Base-by-base conservation (phyloP, 2,329 filamentous ascomycete genomes). In the Daldinia eschscholtzii region DNA sequence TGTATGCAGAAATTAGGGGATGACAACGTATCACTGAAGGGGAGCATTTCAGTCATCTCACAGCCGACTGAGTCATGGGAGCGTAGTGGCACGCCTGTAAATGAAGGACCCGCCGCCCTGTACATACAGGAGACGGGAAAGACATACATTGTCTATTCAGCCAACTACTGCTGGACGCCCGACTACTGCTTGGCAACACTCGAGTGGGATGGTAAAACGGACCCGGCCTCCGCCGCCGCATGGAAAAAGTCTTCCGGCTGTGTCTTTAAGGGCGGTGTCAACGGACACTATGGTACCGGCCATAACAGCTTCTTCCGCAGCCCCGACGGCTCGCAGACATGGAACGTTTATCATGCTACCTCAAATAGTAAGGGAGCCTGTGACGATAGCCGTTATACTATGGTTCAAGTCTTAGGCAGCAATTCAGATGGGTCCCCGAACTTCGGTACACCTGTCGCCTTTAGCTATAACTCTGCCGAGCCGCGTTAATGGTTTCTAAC, bases 231-330 rank as follows among this genome's bases (percentile, higher is more conserved):
- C 15, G 71, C 78, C 0, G 74, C 74, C 0, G 84, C 82, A 10
- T 89, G 86, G 87, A 81, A 76, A 3, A 89, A 88, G 80, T 82
- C 79, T 2, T 73, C 76, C 15, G 85, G 85, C 0, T 86, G 84
- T 7, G 79, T 86, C 2, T 82, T 89, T 41, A 83, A 80, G 20
- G 83, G 81, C 50, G 61, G 65, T 28, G 85, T 83, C 1, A 88
- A 88, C 65, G 86, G 86, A 2, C 87, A 87, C 73, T 88, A 85
- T 57, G 86, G 86, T 13, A 85, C 86, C 0, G 86, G 85, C 0
- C 86, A 88, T 68, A 88, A 88, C 71, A 85, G 84, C 2, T 89
- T 89, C 80, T 88, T 89, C 78, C 79, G 76, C 30, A 88, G 85
- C 68, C 86, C 86, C 0, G 85, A 88, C 67, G 85, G 81, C 2